Conservation (phyloP, 108 stramenopile genomes). For the Skeletonema tropicum region DNA sequence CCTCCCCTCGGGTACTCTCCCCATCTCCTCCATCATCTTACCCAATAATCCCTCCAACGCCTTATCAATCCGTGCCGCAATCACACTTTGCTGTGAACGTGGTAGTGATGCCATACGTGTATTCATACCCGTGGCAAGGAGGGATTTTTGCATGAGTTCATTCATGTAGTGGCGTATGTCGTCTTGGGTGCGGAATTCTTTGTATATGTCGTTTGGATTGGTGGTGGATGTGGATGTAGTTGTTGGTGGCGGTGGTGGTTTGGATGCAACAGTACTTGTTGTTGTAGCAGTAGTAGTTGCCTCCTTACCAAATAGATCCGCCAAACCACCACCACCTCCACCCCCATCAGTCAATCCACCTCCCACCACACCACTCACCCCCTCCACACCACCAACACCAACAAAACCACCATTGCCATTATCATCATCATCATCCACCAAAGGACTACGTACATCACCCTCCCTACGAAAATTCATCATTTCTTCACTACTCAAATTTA, state of each 20-base stretch:
- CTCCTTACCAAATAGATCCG: neutral
- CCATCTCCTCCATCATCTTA: slow-evolving; percentile 39
- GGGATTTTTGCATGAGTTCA: slow-evolving; percentile 23
- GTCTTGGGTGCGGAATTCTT: slow-evolving; percentile 18
- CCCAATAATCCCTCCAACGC: slow-evolving; percentile 36
- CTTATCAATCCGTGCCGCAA: slow-evolving; percentile 27
- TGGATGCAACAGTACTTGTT: neutral
- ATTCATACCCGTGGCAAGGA: slow-evolving; percentile 22
- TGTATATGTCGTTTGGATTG: neutral
- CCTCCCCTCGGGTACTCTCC: slow-evolving; percentile 31
- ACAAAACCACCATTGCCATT: neutral
- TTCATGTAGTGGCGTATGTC: slow-evolving; percentile 29
- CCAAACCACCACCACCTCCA: too few relatives aligned
- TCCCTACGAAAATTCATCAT: slow-evolving; percentile 30
- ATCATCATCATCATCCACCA: neutral
- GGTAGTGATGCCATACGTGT: slow-evolving; percentile 18
- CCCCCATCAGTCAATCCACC: neutral
- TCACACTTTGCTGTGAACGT: slow-evolving; percentile 10
- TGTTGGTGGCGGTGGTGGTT: neutral
- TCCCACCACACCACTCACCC: neutral
- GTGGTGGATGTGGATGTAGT: too few relatives aligned
- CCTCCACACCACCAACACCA: neutral
- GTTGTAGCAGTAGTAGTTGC: neutral
- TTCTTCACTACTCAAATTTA: slow-evolving; percentile 38
- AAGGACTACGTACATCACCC: slow-evolving; percentile 12